These are phyloP conservation scores for Antrodiella citrinella DNA, from an alignment of 768 basidiomycete genomes.

Conservation along the genomic window DNA sequence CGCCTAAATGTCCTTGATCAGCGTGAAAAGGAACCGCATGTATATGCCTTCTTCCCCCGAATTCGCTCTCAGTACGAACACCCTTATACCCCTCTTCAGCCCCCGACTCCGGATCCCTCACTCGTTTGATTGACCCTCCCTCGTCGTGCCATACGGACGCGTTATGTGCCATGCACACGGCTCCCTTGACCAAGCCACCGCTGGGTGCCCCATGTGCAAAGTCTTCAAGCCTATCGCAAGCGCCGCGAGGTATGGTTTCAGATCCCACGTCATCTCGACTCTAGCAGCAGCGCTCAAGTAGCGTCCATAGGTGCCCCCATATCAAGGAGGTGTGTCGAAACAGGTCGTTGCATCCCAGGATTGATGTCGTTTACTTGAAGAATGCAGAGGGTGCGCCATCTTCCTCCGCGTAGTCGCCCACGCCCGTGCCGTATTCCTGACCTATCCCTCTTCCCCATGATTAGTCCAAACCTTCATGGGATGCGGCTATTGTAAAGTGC, in stretches of 20 bases:
- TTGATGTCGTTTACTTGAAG: slow-evolving; percentile 72
- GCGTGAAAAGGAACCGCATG: slow-evolving; percentile 31
- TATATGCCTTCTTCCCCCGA: slow-evolving; percentile 25
- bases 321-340: slow-evolving; percentile 70
- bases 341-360: slow-evolving; percentile 62
- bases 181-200: slow-evolving; percentile 58
- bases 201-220: slow-evolving; percentile 79
- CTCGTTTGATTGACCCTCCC: slow-evolving; percentile 9
- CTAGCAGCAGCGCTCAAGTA: slow-evolving; percentile 17
- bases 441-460: slow-evolving; percentile 2
- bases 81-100: slow-evolving; percentile 27
- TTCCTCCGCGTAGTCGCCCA: slow-evolving; percentile 10
- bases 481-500: slow-evolving; percentile 86
- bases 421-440: slow-evolving; percentile 5
- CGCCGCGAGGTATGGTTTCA: slow-evolving; percentile 34
- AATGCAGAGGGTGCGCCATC: slow-evolving; percentile 71
- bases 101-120: slow-evolving; percentile 15
- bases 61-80: slow-evolving; percentile 31
- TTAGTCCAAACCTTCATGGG: slow-evolving; percentile 77
- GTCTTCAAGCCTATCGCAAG: slow-evolving; percentile 56
- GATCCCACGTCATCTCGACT: slow-evolving; percentile 8
- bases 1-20: slow-evolving; percentile 32
- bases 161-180: slow-evolving; percentile 69
- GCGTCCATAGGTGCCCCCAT: slow-evolving; percentile 60
- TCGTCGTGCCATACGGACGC: slow-evolving; percentile 14